Conservation (phyloP, 352 stramenopile species). For the Phytophthora macrochlamydospora region DNA sequence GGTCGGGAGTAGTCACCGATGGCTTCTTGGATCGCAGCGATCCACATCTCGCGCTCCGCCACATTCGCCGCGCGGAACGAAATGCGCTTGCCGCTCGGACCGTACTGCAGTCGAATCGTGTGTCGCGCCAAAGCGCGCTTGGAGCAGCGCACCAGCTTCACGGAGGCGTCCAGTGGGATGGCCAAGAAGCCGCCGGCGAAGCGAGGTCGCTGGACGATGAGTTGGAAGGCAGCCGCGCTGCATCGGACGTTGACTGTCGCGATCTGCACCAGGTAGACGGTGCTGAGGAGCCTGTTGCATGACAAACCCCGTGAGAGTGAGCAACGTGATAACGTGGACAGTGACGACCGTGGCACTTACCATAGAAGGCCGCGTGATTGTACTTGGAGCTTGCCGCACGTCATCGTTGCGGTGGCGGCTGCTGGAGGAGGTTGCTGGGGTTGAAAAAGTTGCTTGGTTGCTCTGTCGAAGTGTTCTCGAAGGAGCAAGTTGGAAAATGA, state of each 20-base stretch:
- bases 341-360: neutral
- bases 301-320: neutral
- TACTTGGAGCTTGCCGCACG: conserved; percentile 15
- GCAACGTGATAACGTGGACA: neutral
- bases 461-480: conserved; percentile 13
- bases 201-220: conserved; percentile 14
- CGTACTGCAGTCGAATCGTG: conserved; percentile 19
- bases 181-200: conserved; percentile 13
- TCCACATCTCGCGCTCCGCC: conserved; percentile 10
- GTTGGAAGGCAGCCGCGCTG: neutral
- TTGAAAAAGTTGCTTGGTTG: neutral
- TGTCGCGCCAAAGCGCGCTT: conserved; percentile 10
- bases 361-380: conserved; percentile 13
- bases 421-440: neutral
- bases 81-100: conserved; percentile 6
- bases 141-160: conserved; percentile 9
- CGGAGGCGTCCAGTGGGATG: conserved; percentile 5
- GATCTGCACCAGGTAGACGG: conserved; percentile 9
- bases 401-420: conserved; percentile 5
- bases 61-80: conserved; percentile 3
- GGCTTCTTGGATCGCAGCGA: neutral
- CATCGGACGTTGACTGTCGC: neutral
- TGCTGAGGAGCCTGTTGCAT: conserved; percentile 11
- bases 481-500: conserved; percentile 19
- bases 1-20: neutral